Evolutionary conservation across 2,329 filamentous ascomycete genomes (phyloP).

Genomic region (Xylariaceae sp.): DNA sequence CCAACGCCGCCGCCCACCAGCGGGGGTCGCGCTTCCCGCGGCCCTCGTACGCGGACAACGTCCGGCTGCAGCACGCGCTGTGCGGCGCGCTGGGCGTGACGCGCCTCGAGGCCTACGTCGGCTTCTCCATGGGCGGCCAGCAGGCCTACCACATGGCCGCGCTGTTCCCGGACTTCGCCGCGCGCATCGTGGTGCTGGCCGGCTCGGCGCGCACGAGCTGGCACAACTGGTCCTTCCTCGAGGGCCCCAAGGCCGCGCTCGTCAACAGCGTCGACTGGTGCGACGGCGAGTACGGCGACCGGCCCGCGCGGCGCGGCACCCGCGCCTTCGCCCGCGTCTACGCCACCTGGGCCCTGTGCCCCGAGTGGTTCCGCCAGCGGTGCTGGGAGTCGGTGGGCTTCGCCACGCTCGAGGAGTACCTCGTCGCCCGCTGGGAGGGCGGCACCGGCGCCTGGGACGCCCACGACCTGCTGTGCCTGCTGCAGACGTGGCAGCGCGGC

Average conservation of each 20-base stretch:
- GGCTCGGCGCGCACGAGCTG: slow-evolving; percentile 40
- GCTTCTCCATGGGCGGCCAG: slow-evolving; percentile 51
- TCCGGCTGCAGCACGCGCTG: slow-evolving; percentile 40
- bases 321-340: slow-evolving; percentile 28
- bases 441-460: slow-evolving; percentile 20
- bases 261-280: slow-evolving; percentile 34
- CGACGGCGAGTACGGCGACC: slow-evolving; percentile 21
- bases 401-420: slow-evolving; percentile 8
- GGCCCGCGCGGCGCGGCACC: slow-evolving; percentile 20
- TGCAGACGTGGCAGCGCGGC: slow-evolving; percentile 34
- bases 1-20: slow-evolving; percentile 29
- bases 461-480: slow-evolving; percentile 28
- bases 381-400: slow-evolving; percentile 27
- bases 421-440: slow-evolving; percentile 17
- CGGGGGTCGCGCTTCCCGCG: slow-evolving; percentile 32
- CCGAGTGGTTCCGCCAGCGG: slow-evolving; percentile 31
- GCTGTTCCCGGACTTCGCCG: slow-evolving; percentile 40
- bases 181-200: slow-evolving; percentile 39
- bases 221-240: slow-evolving; percentile 49
- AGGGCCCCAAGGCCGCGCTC: slow-evolving; percentile 43
- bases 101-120: slow-evolving; percentile 39
- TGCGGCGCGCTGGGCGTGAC: slow-evolving; percentile 33
- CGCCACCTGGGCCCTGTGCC: slow-evolving; percentile 24
- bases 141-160: slow-evolving; percentile 45
- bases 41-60: slow-evolving; percentile 41